Percentiles rank a stretch among this genome's conserved stretches.
phyloP scores from a whole-genome alignment of 2,329 filamentous ascomycete genomes.

The Emmonsia crescens region DNA sequence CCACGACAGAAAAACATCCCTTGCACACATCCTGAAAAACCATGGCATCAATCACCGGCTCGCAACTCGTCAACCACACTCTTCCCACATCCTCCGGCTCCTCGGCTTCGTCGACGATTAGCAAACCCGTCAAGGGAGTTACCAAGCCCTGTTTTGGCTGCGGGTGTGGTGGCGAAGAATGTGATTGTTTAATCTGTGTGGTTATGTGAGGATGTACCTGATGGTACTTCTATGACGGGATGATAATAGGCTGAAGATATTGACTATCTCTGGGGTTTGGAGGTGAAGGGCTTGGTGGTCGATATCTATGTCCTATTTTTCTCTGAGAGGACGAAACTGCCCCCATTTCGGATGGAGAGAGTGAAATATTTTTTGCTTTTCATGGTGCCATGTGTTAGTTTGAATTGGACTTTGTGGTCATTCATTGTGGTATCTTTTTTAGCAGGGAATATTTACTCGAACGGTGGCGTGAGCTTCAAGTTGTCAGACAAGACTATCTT shows the following conservation, averaged over 20 bases:
- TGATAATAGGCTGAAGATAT: background rate
- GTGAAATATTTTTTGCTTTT: background rate
- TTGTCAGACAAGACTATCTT: too few relatives aligned
- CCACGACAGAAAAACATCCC: background rate
- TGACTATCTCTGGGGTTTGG: background rate
- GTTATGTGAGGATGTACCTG: conserved; percentile 25
- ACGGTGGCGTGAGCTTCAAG: background rate
- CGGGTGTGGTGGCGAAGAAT: conserved; percentile 32
- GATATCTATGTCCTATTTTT: background rate
- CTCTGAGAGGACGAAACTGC: background rate
- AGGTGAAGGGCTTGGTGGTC: background rate
- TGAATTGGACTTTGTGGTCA: background rate
- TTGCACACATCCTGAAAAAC: background rate
- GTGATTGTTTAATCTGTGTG: conserved; percentile 32
- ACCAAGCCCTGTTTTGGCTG: conserved; percentile 34
- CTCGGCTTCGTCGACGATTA: conserved; percentile 24
- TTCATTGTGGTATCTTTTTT: background rate
- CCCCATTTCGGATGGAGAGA: background rate
- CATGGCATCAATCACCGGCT: conserved; percentile 8
- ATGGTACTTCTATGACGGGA: background rate
- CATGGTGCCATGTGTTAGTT: background rate
- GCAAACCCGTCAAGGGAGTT: conserved; percentile 28
- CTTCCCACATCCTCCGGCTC: conserved; percentile 25
- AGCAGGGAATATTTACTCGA: background rate
- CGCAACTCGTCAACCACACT: conserved; percentile 21